A percentile compares a stretch with the other conserved stretches of the same genome.
phyloP scores from a whole-genome alignment of 371 early-diverging fungal species.

The Saksenaea oblongispora region DNA sequence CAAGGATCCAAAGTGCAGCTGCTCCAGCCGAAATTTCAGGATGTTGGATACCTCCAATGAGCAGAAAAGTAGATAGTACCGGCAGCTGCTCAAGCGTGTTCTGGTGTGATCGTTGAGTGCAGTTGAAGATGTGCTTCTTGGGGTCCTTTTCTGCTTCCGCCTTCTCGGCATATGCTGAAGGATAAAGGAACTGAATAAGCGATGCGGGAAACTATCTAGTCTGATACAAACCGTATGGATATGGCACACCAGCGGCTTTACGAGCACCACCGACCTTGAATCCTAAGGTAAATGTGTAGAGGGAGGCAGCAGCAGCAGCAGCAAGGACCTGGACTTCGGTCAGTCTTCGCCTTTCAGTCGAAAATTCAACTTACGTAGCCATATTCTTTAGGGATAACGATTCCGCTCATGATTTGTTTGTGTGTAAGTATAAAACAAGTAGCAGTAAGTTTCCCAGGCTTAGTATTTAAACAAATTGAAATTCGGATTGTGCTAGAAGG shows the following conservation, averaged over 20 bases:
- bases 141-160: constrained; percentile 59
- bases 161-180: constrained; percentile 58
- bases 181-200: not conserved
- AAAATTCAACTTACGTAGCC: constrained; percentile 30
- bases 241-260: constrained; percentile 57
- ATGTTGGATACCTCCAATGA: constrained; percentile 52
- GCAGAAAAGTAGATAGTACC: constrained; percentile 32
- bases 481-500: too few relatives aligned
- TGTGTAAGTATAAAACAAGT: too few relatives aligned
- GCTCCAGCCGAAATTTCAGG: constrained; percentile 53
- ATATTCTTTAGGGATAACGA: constrained; percentile 41
- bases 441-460: too few relatives aligned
- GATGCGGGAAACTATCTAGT: not conserved
- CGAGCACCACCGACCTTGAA: constrained; percentile 32
- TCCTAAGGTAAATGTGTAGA: not conserved
- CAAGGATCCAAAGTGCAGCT: constrained; percentile 52
- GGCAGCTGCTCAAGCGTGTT: constrained; percentile 43
- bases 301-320: not conserved
- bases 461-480: too few relatives aligned
- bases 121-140: constrained; percentile 66
- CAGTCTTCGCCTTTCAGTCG: not conserved
- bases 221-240: constrained; percentile 53
- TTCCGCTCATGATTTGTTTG: constrained; percentile 25
- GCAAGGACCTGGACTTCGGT: constrained; percentile 14
- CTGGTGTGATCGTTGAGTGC: constrained; percentile 74